Conservation (phyloP, 257 asterid genomes). For the Scutellaria barbata region DNA sequence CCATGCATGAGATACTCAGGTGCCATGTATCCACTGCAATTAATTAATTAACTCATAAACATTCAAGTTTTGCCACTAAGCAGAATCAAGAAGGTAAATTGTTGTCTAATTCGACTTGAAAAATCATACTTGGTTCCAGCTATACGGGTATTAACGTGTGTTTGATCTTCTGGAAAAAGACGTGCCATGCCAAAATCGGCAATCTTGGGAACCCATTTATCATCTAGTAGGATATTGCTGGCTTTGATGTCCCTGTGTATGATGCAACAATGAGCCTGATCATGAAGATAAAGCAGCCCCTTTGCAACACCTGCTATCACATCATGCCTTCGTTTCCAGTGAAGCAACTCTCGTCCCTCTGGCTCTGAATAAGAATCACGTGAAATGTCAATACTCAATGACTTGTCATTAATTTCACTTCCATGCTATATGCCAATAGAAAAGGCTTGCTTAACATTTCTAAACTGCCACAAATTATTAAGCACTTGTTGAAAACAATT, state of each 20-base stretch:
- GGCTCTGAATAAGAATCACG: slow-evolving; percentile 53
- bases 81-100: neutral
- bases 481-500: neutral
- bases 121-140: slow-evolving; percentile 91
- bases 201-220: slow-evolving; percentile 87
- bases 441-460: slow-evolving; percentile 18
- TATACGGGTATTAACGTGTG: slow-evolving; percentile 81
- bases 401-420: slow-evolving; percentile 3
- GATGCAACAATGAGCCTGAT: slow-evolving; percentile 74
- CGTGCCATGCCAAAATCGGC: slow-evolving; percentile 98
- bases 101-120: neutral
- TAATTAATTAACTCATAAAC: slow-evolving; percentile 28
- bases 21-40: slow-evolving; percentile 95
- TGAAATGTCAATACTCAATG: slow-evolving; percentile 27
- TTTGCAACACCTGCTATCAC: slow-evolving; percentile 75
- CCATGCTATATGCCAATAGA: slow-evolving; percentile 5
- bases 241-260: slow-evolving; percentile 95
- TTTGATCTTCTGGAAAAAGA: slow-evolving; percentile 73
- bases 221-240: slow-evolving; percentile 87
- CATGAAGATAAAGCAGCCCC: slow-evolving; percentile 89
- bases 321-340: slow-evolving; percentile 83
- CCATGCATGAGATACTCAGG: slow-evolving; percentile 93
- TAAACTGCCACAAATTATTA: slow-evolving; percentile 21
- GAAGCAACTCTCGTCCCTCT: slow-evolving; percentile 52
- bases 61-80: slow-evolving; percentile 3